Evolutionary conservation across 208 protist genomes (phyloP).

Genomic region (Leishmania major): DNA sequence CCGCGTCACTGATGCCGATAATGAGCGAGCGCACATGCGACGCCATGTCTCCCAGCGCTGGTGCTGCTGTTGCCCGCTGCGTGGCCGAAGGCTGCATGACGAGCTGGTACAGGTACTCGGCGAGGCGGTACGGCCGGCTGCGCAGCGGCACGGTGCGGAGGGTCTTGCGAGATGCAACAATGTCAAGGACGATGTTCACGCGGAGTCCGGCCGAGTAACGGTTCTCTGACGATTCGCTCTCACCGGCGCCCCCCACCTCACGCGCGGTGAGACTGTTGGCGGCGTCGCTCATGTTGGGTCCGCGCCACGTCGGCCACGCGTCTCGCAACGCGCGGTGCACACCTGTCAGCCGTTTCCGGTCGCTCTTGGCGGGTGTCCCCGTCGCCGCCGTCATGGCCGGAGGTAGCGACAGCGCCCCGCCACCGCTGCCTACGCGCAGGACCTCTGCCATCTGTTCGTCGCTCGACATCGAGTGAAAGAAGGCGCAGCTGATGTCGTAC

Average conservation of each 20-base stretch:
- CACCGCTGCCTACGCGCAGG: slow-evolving; percentile 22
- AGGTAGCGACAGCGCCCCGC: neutral
- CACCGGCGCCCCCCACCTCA: neutral
- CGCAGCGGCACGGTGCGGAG: slow-evolving; percentile 44
- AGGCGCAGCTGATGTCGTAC: slow-evolving; percentile 32
- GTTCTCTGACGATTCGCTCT: neutral
- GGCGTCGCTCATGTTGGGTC: neutral
- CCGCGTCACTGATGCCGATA: slow-evolving; percentile 68
- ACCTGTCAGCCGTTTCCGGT: neutral
- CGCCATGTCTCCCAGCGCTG: neutral
- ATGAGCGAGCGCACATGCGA: slow-evolving; percentile 25
- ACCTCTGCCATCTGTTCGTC: slow-evolving; percentile 37
- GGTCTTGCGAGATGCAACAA: slow-evolving; percentile 82
- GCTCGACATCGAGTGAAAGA: slow-evolving; percentile 18
- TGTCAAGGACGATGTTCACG: slow-evolving; percentile 52
- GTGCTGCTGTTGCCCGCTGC: neutral
- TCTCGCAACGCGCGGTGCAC: slow-evolving; percentile 4
- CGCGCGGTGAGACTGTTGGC: neutral
- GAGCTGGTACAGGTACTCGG: slow-evolving; percentile 46
- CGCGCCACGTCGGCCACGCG: slow-evolving; percentile 5
- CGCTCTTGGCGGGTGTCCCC: neutral
- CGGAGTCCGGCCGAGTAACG: slow-evolving; percentile 18
- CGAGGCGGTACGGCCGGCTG: slow-evolving; percentile 65
- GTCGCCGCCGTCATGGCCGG: neutral
- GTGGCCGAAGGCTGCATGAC: slow-evolving; percentile 4